Base-by-base conservation (phyloP, 805 yeast species). In the Candida taoyuanica region DNA sequence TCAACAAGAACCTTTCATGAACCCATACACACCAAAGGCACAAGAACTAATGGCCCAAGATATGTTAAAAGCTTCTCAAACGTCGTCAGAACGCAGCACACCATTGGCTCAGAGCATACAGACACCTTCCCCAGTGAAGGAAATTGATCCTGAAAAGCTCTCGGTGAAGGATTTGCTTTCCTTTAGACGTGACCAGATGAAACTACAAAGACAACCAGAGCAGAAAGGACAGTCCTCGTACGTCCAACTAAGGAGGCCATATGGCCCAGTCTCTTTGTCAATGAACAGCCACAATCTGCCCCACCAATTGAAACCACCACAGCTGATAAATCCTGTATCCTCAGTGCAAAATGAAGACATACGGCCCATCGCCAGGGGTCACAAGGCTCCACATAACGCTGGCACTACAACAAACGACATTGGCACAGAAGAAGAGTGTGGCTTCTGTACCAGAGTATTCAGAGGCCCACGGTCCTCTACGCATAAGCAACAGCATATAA, bases 401-500 rank as follows among this genome's bases (percentile, higher is more conserved):
- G 52, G 52, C 2, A 43, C 43, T 3, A 46, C 50, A 3, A 35
- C 47, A 1, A 16, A 26, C 6, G 52, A 46, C 30, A 39, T 24
- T 21, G 52, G 50, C 1, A 50, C 59, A 18, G 49, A 56, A 28
- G 70, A 66, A 45, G 56, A 52, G 29, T 70, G 74, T 49, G 67
- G 59, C 33, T 53, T 62, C 37, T 70, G 74, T 50, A 65, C 65
- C 13, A 59, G 74, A 27, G 52, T 53, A 26, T 69, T 70, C 58
- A 63, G 61, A 46, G 74, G 74, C 17, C 73, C 73, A 21, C 65
- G 64, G 51, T 64, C 73, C 4, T 53, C 69, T 2, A 69, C 73
- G 3, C 73, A 68, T 50, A 66, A 64, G 47, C 74, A 70, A 50
- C 74, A 70, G 56, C 74, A 69, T 40, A 68, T 68, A 36, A 61